Base-by-base conservation (phyloP, 257 asterid species). In the Lycium barbarum region DNA sequence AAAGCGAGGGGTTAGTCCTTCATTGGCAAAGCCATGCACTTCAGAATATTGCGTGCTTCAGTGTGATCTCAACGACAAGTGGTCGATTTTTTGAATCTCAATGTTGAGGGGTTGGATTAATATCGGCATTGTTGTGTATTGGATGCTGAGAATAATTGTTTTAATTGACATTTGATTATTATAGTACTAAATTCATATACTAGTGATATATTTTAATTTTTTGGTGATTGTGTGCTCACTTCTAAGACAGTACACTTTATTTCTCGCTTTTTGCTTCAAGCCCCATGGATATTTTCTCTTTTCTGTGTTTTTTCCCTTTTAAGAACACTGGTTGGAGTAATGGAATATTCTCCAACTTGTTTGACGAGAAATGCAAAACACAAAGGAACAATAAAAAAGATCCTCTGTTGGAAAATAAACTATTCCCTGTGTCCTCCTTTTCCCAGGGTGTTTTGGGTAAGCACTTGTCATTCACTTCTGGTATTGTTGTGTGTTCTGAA, bases 401-500 rank as follows among this genome's bases (percentile, higher is more conserved):
- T 38, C 53, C 14, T 7, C 11, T 70, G 54, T 18, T 70, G 78
- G 26, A 38, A 68, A 68, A 68, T 68, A 36, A 68, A 18, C 12
- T 70, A 70, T 70, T 20, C 49, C 51, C 15, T 15, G 14, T 15
- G 13, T 36, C 53, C 22, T n/a, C 76, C 12, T 68, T 17, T 36
- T 68, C 76, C 36, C 76, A 18, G 54, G 55, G 79, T 40, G 17
- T 73, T 20, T 73, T 73, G 10, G 59, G 80, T 72, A 17, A 43
- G 54, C 59, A 20, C 59, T 73, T 73, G 12, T 47, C 47, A 73
- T 47, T 73, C 1, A 0, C 59, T 73, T n/a, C 38, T n/a, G 36
- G n/a, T 47, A 5, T 73, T 59, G 20, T 51, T 45, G 40, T 73
- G 15, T 68, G n/a, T 47, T 73, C 40, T 73, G 9, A 73, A 73